These are phyloP conservation scores for Teunomyces aglyptinius DNA, from an alignment of 805 yeast genomes.

Conservation along the genomic window DNA sequence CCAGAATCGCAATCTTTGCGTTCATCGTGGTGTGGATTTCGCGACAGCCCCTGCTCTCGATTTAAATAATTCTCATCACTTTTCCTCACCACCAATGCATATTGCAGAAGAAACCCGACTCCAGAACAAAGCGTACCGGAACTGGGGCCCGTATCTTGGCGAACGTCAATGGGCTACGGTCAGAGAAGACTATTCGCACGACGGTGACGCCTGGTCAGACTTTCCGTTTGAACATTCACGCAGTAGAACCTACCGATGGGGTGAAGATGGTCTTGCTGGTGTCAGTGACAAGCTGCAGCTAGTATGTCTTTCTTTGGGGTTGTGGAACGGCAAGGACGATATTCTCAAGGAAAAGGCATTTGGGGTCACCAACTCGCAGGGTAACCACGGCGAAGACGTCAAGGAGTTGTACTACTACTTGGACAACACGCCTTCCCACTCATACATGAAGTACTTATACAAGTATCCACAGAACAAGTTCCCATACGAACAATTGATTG, in stretches of 20 bases:
- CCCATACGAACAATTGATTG: slow-evolving; percentile 75
- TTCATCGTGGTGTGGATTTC: not conserved
- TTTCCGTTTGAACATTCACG: slow-evolving; percentile 85
- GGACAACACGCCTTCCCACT: slow-evolving; percentile 91
- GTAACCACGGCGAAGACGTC: slow-evolving; percentile 95
- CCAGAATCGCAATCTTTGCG: not conserved
- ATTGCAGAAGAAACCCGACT: slow-evolving; percentile 42
- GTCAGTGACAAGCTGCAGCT: slow-evolving; percentile 80
- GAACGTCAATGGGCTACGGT: slow-evolving; percentile 78
- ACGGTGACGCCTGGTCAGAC: slow-evolving; percentile 89
- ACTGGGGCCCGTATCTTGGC: slow-evolving; percentile 87
- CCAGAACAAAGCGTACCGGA: slow-evolving; percentile 28
- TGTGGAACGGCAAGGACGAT: slow-evolving; percentile 89
- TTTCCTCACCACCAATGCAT: slow-evolving; percentile 7
- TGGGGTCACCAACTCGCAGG: slow-evolving; percentile 90
- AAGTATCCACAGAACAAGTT: slow-evolving; percentile 86
- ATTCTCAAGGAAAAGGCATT: slow-evolving; percentile 81
- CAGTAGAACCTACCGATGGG: slow-evolving; percentile 87
- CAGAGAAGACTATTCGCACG: slow-evolving; percentile 80
- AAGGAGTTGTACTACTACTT: slow-evolving; percentile 81
- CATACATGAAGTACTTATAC: slow-evolving; percentile 87
- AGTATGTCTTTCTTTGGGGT: slow-evolving; percentile 73
- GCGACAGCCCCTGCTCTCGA: not conserved
- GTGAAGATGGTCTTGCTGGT: slow-evolving; percentile 94
- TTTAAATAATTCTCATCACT: not conserved